phyloP scores from a whole-genome alignment of 2,329 filamentous ascomycete genomes.

The Cercospora sp. region DNA sequence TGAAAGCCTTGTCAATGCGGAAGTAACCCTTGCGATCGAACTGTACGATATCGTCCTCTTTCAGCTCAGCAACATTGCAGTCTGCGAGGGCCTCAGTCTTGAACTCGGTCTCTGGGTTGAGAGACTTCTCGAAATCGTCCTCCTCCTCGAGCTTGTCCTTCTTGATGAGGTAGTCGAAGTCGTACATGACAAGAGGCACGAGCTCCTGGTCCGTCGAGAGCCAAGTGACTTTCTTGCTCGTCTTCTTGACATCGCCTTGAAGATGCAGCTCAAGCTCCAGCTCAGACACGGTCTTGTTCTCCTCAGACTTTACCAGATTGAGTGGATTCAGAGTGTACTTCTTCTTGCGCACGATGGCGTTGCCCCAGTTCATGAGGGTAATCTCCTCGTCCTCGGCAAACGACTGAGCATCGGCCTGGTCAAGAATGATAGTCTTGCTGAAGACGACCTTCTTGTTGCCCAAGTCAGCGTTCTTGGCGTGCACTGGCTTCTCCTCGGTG shows the following conservation, averaged over 20 bases:
- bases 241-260: conserved; percentile 89
- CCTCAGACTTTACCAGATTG: conserved; percentile 50
- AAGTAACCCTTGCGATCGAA: conserved; percentile 93
- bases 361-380: conserved; percentile 96
- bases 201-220: conserved; percentile 75
- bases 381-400: conserved; percentile 88
- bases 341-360: conserved; percentile 70
- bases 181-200: conserved; percentile 80
- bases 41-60: conserved; percentile 89
- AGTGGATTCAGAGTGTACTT: conserved; percentile 53
- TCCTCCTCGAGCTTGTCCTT: conserved; percentile 93
- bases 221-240: conserved; percentile 96
- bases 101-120: conserved; percentile 74
- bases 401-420: conserved; percentile 79
- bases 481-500: conserved; percentile 76
- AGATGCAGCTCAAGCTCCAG: conserved; percentile 86
- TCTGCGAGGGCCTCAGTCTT: conserved; percentile 76
- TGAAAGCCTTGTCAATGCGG: conserved; percentile 69
- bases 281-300: conserved; percentile 60
- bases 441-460: conserved; percentile 84
- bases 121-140: conserved; percentile 78
- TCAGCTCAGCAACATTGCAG: conserved; percentile 73
- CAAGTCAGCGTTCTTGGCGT: conserved; percentile 82
- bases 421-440: conserved; percentile 72
- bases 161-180: conserved; percentile 92